Evolutionary conservation across 116 monocot genomes (phyloP).

Genomic region (Dioscorea cayenensis): DNA sequence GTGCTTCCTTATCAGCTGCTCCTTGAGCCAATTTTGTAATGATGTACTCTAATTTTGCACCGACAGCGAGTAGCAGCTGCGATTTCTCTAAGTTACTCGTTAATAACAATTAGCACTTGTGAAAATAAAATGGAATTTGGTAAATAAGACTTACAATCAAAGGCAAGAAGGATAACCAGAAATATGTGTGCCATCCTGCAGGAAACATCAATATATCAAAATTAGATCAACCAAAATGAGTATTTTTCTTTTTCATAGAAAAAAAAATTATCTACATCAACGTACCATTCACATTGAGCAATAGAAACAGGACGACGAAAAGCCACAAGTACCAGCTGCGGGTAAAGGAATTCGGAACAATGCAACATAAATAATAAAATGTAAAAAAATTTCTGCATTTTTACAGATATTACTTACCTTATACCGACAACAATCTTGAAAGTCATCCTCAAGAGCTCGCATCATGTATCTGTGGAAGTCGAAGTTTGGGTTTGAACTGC

Average conservation of each 20-base stretch:
- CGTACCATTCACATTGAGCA: constrained; percentile 81
- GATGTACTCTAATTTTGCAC: constrained; percentile 84
- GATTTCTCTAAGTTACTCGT: constrained; percentile 1
- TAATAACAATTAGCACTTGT: neutral
- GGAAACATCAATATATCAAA: constrained; percentile 1
- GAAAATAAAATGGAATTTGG: neutral
- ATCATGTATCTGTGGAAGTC: constrained; percentile 92
- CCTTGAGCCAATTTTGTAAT: constrained; percentile 74
- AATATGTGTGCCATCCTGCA: constrained; percentile 94
- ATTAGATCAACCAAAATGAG: neutral
- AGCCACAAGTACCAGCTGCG: constrained; percentile 98
- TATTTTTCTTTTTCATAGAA: neutral
- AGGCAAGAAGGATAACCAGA: constrained; percentile 88
- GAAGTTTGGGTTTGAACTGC: constrained; percentile 32
- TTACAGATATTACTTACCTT: constrained; percentile 31
- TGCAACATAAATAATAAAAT: neutral
- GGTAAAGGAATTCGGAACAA: neutral
- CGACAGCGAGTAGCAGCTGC: constrained; percentile 76
- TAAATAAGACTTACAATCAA: constrained; percentile 60
- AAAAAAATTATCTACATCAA: neutral
- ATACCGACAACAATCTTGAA: constrained; percentile 93
- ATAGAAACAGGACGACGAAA: constrained; percentile 82
- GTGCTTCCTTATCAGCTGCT: constrained; percentile 15
- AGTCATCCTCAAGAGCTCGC: constrained; percentile 83
- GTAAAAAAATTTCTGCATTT: neutral